Evolutionary conservation across 106 monocot genomes (phyloP).

Genomic region (Allium sativum): DNA sequence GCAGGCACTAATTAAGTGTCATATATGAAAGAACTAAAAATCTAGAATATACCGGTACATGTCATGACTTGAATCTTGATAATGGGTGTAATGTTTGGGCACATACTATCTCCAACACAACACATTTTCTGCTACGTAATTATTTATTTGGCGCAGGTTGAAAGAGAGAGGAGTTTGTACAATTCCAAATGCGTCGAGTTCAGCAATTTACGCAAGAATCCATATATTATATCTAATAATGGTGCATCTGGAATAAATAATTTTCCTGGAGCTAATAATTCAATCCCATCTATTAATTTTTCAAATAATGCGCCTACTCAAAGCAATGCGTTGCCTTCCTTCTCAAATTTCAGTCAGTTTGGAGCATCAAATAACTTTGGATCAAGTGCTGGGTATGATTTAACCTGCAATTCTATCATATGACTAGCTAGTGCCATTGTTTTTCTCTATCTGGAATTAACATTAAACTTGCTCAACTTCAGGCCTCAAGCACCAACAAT

Average conservation of each 20-base stretch:
- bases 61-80: too few species aligned
- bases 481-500: conserved; percentile 21
- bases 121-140: neutral
- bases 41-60: too few species aligned
- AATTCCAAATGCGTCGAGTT: conserved; percentile 76
- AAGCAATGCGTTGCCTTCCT: conserved; percentile 6
- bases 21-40: too few species aligned
- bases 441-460: too few species aligned
- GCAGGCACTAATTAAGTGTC: too few species aligned
- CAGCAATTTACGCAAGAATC: conserved; percentile 57
- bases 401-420: too few species aligned
- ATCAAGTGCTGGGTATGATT: conserved; percentile 20
- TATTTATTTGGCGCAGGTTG: conserved; percentile 39
- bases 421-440: too few species aligned
- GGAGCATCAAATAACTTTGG: conserved; percentile 35
- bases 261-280: conserved; percentile 19
- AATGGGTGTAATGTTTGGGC: too few species aligned
- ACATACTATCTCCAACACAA: too few species aligned
- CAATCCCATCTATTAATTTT: conserved; percentile 6
- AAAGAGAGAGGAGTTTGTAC: conserved; percentile 78
- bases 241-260: conserved; percentile 8
- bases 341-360: conserved; percentile 73
- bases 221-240: conserved; percentile 26
- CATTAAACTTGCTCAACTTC: conserved; percentile 10
- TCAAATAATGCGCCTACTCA: conserved; percentile 28